Evolutionary conservation across 768 basidiomycete species (phyloP), one percentile per base, ranked within the genome.

Genomic region (Coprinopsis cinerea): DNA sequence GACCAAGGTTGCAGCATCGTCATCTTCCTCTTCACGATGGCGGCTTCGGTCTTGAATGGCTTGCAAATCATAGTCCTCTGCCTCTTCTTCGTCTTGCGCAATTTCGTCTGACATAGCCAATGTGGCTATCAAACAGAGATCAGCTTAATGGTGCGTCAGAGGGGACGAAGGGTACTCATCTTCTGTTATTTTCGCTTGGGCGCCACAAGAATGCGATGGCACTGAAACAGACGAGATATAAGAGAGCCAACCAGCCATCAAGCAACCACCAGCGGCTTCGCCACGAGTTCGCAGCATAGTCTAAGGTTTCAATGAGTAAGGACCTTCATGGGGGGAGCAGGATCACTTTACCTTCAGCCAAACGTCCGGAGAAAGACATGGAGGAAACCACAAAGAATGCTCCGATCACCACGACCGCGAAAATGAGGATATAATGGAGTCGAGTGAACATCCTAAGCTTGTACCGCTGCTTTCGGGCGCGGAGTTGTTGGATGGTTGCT

Each of bases 21-120:
- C 85, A 45, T 83, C 81, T 44, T 81, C 78, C 2, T 85, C 82
- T 24, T 77, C 77, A 25, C 74, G 70, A 13, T 67, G 64, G 26
- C 70, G 64, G 1, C 73, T 72, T 27, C 83, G 81, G 45, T 60
- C 68, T 56, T 83, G 78, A 47, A 93, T 71, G 13, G 85, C 72
- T 57, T 92, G 92, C 23, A 91, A 72, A 59, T 93, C 92, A 59
- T 92, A 94, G 61, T 93, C 87, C 61, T 96, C 90, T 0, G 91
- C 94, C 56, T 94, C 93, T 58, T 87, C 85, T 61, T 94, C 92
- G 59, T 93, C 87, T 68, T 94, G 92, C 22, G 96, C 92, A 46
- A 98, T 68, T 70, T 99, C 96, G 55, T 97, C 94, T 22, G 91
- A 94, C 87, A 97, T 93, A 28, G 92, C 83, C 53, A 99, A 81